Evolutionary conservation across 148 eudicot genomes (phyloP).

Genomic region (Rhododendron ovatum): DNA sequence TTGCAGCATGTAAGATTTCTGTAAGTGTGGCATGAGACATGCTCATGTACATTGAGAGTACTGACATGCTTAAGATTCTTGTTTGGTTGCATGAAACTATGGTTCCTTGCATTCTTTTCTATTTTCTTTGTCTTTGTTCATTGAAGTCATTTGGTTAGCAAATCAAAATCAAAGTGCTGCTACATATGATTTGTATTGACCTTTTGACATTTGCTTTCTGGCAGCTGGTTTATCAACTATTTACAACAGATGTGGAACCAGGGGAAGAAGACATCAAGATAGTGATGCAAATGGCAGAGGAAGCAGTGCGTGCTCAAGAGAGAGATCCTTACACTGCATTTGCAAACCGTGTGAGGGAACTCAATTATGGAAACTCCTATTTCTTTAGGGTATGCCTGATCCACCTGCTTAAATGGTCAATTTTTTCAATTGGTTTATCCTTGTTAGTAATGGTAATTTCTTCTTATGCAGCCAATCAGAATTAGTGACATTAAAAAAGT

Average conservation of each 20-base stretch:
- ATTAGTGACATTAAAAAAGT: constrained; percentile 54
- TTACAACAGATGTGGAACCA: constrained; percentile 66
- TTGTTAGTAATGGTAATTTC: constrained; percentile 4
- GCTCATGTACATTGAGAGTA: no score
- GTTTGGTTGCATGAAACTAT: not conserved
- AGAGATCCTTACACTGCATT: constrained; percentile 92
- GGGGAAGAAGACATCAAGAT: constrained; percentile 78
- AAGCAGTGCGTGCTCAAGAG: constrained; percentile 84
- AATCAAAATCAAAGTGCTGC: not conserved
- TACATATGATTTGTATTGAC: not conserved
- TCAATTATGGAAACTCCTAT: constrained; percentile 83
- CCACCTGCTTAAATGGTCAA: not conserved
- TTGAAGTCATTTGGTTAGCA: not conserved
- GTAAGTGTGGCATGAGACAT: not conserved
- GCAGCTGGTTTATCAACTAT: constrained; percentile 88
- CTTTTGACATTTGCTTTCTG: constrained; percentile 9
- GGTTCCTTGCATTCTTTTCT: not conserved
- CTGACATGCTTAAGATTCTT: no score
- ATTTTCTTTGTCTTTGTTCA: not conserved
- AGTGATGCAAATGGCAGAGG: constrained; percentile 96
- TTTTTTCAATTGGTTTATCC: not conserved
- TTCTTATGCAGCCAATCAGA: constrained; percentile 60
- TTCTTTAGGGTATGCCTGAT: constrained; percentile 60
- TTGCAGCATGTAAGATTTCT: not conserved
- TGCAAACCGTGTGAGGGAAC: constrained; percentile 81